phyloP scores from a whole-genome alignment of 1,284 basidiomycete genomes.

The Puccinia novopanici region DNA sequence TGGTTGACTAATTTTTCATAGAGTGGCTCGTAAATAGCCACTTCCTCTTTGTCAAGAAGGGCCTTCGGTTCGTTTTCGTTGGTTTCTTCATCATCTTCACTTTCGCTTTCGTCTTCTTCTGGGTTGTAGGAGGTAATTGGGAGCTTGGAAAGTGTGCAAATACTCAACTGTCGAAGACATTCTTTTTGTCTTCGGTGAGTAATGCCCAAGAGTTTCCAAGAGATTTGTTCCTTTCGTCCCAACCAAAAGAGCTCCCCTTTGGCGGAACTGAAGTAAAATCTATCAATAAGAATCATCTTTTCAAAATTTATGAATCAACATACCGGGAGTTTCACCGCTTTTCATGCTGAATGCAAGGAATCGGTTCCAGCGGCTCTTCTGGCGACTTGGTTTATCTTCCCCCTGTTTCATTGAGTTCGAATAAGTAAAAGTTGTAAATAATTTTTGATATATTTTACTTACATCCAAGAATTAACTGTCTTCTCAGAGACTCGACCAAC shows the following conservation, averaged over 20 bases:
- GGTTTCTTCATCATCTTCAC: not conserved
- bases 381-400: not conserved
- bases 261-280: not conserved
- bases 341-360: not conserved
- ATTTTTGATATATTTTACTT: no score
- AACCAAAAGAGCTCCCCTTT: not conserved
- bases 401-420: not conserved
- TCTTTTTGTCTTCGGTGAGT: not conserved
- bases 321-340: no score
- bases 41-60: not conserved
- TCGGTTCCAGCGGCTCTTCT: no score
- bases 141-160: not conserved
- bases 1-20: slow-evolving; percentile 5
- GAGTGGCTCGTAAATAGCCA: not conserved
- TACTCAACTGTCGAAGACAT: not conserved
- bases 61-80: not conserved
- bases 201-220: not conserved
- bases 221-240: not conserved
- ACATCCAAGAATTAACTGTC: not conserved
- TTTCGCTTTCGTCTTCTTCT: not conserved
- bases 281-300: no score
- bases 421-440: no score
- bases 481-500: slow-evolving; percentile 1
- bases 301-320: no score
- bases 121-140: not conserved